phyloP scores from a whole-genome alignment of 2,329 filamentous ascomycete genomes.

The Xylariomycetidae sp. region DNA sequence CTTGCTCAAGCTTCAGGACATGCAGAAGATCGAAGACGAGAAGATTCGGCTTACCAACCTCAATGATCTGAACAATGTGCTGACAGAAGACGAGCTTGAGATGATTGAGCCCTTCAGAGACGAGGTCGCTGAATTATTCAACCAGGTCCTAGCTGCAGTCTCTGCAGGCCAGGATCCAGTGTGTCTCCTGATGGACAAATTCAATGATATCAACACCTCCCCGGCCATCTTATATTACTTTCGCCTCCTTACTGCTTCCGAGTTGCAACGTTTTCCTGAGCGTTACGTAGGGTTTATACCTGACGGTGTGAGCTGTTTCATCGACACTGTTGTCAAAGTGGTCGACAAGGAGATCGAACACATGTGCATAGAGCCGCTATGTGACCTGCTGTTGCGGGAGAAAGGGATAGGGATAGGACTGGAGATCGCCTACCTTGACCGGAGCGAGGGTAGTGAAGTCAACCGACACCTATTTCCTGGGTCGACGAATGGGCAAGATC shows the following conservation, averaged over 20 bases:
- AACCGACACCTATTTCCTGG: constrained; percentile 65
- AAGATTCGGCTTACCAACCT: constrained; percentile 66
- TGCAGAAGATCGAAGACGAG: constrained; percentile 63
- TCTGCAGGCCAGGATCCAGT: constrained; percentile 54
- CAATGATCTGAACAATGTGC: too few species aligned
- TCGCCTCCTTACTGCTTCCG: constrained; percentile 77
- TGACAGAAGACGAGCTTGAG: too few species aligned
- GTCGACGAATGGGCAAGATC: constrained; percentile 42
- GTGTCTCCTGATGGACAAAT: constrained; percentile 54
- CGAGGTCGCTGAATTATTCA: constrained; percentile 65
- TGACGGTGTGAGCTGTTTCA: constrained; percentile 51
- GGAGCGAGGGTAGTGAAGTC: constrained; percentile 71
- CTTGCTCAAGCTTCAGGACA: constrained; percentile 64
- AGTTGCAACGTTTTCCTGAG: constrained; percentile 69
- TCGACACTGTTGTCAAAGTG: constrained; percentile 67
- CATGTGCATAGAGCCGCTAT: constrained; percentile 73
- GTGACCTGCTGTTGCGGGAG: constrained; percentile 74
- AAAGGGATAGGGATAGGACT: constrained; percentile 74
- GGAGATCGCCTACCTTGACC: constrained; percentile 87
- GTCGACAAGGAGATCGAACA: constrained; percentile 84
- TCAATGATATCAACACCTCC: constrained; percentile 67
- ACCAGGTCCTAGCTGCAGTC: constrained; percentile 56
- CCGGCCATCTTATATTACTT: constrained; percentile 81
- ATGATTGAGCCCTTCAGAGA: constrained; percentile 84
- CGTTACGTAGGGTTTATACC: constrained; percentile 70